Percentiles rank a stretch among this genome's conserved stretches.
Evolutionary conservation across 1,284 basidiomycete genomes (phyloP).

Genomic region (Puccinia horiana): DNA sequence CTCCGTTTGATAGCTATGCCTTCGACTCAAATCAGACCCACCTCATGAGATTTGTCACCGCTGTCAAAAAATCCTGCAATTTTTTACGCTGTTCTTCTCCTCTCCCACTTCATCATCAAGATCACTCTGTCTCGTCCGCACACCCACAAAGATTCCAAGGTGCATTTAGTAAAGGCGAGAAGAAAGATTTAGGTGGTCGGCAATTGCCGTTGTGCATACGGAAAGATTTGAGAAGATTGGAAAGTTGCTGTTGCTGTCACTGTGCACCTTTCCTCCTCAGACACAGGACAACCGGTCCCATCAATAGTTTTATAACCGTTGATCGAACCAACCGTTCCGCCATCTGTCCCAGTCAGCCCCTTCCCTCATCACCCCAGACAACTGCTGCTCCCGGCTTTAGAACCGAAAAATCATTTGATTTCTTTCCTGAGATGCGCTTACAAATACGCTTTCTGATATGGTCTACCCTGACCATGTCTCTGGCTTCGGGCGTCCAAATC

Average conservation of each 20-base stretch:
- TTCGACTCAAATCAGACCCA: background rate
- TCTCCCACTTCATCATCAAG: background rate
- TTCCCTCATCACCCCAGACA: constrained; percentile 1
- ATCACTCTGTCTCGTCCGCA: background rate
- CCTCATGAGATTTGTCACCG: constrained; percentile 4
- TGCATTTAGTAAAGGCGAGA: background rate
- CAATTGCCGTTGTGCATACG: background rate
- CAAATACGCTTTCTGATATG: constrained; percentile 4
- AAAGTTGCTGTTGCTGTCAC: background rate
- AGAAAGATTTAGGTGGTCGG: background rate
- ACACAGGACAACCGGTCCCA: background rate
- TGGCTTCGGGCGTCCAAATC: background rate
- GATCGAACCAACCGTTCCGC: background rate
- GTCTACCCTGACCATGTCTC: background rate
- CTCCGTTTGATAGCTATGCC: background rate
- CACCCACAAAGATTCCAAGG: background rate
- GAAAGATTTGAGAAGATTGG: background rate
- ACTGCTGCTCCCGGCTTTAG: background rate
- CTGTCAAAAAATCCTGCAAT: constrained; percentile 7
- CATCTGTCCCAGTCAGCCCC: background rate
- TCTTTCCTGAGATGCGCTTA: constrained; percentile 3
- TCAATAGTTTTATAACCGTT: constrained; percentile 2
- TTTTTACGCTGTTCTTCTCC: background rate
- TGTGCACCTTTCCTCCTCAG: background rate
- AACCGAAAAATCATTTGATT: background rate